Evolutionary conservation across 2,329 filamentous ascomycete genomes (phyloP), one percentile per base, ranked within the genome.

Genomic region (Cryphonectria naterciae): DNA sequence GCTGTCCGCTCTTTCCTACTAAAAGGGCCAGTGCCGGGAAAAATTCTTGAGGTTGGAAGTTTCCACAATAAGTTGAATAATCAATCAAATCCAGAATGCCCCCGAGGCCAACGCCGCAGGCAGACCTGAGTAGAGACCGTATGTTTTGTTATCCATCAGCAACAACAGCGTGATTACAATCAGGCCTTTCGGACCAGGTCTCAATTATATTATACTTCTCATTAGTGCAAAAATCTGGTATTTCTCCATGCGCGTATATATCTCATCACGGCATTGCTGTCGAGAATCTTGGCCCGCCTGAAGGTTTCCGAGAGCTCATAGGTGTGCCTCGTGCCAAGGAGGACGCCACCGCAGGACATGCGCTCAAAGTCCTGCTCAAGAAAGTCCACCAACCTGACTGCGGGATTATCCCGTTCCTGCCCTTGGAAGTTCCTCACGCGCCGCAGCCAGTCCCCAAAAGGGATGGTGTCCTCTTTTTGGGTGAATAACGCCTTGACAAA

Each of bases 401-500:
- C 78, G 1, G 78, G 79, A 63, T 79, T 79, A 46, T 76, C 74
- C 10, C 39, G 68, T 10, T 67, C 67, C 25, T 74, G 70, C 25
- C 72, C 73, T 4, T 37, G 35, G 35, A 37, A 37, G 41, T 68
- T 67, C 28, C 75, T 72, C 19, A 80, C 78, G 8, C 70, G 73
- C 60, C 72, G 65, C 2, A 78, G 69, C 77, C 78, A 80, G 11
- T 78, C 75, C 22, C 52, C 19, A 65, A 78, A 78, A 1, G 77
- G 75, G 46, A 80, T 66, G 32, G 77, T 67, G 11, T 73, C 61
- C 8, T n/a, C 10, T 37, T 37, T 4, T 37, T 37, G 35, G 46
- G 80, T 75, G n/a, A 68, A 72, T 25, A 80, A 70, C 11, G 64
- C 22, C 74, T 74, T 49, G 77, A 68, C 22, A 17, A 71, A 25